Conservation (phyloP, 2,329 filamentous ascomycete species). For the Penicillium sp. region DNA sequence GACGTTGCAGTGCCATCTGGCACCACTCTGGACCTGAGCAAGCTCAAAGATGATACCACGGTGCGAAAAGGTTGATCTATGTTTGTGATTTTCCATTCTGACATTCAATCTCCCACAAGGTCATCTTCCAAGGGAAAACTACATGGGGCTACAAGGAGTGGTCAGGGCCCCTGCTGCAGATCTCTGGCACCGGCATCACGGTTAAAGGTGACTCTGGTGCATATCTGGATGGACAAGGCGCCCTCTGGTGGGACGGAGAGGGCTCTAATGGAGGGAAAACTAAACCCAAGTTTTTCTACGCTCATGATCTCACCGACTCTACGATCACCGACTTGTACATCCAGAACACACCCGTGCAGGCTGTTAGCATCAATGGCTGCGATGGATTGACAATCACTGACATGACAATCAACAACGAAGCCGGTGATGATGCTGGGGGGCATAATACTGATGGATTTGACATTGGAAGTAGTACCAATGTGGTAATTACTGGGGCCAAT, state of each 20-base stretch:
- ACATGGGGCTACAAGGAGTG: constrained; percentile 26
- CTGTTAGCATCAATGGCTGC: constrained; percentile 42
- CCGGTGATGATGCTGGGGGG: constrained; percentile 52
- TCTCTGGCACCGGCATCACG: constrained; percentile 19
- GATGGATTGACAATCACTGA: constrained; percentile 56
- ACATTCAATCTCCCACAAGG: constrained; percentile 5
- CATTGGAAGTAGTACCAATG: constrained; percentile 53
- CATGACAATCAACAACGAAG: constrained; percentile 63
- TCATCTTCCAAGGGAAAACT: constrained; percentile 22
- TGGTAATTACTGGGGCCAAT: constrained; percentile 57
- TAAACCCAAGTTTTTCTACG: constrained; percentile 68
- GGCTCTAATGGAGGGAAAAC: constrained; percentile 64
- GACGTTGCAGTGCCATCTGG: constrained; percentile 21
- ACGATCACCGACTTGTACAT: constrained; percentile 37
- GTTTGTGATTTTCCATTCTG: not conserved
- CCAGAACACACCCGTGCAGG: constrained; percentile 41
- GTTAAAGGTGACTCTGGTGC: constrained; percentile 19
- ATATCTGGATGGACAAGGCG: constrained; percentile 18
- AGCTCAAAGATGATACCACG: constrained; percentile 22
- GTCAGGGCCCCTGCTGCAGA: constrained; percentile 20
- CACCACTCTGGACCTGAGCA: constrained; percentile 23
- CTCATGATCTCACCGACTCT: constrained; percentile 37
- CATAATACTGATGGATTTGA: constrained; percentile 66
- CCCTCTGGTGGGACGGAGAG: constrained; percentile 65
- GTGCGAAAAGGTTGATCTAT: constrained; percentile 1